A percentile compares a stretch with the other conserved stretches of the same genome.
phyloP scores from a whole-genome alignment of 441 rosid species.

The Mallotus repandus region DNA sequence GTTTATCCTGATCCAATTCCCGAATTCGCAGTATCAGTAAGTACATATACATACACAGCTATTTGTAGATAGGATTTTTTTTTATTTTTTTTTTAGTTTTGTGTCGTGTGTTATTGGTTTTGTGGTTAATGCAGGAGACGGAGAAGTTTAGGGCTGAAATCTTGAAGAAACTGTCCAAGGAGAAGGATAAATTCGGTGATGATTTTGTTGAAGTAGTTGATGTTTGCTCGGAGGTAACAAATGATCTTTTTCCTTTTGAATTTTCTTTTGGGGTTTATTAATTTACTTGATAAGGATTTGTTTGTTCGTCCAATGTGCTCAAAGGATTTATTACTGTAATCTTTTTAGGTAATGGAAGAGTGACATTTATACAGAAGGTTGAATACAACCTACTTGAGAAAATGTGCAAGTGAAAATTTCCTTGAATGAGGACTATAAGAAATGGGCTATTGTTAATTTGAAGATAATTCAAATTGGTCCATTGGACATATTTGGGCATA shows the following conservation, averaged over 20 bases:
- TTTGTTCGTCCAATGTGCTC: no score
- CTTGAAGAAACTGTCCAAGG: slow-evolving; percentile 33
- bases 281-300: no score
- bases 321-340: no score
- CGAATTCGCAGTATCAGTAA: slow-evolving; percentile 37
- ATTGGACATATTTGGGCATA: background rate
- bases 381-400: slow-evolving; percentile 25
- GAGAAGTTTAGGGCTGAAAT: slow-evolving; percentile 41
- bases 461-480: background rate
- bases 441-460: background rate
- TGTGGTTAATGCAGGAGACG: slow-evolving; percentile 34
- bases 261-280: no score
- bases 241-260: background rate
- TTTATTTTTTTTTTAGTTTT: background rate
- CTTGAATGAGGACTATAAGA: background rate
- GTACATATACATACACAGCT: background rate
- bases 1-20: slow-evolving; percentile 43
- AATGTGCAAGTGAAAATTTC: slow-evolving; percentile 14
- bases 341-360: background rate
- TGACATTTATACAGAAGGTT: slow-evolving; percentile 3
- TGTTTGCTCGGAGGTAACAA: slow-evolving; percentile 36
- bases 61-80: no score
- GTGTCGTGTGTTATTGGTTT: background rate
- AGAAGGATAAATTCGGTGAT: slow-evolving; percentile 37
- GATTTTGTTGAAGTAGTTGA: slow-evolving; percentile 33